These are phyloP conservation scores for Teunomyces aglyptinius DNA, from an alignment of 805 yeast genomes.

Conservation along the genomic window DNA sequence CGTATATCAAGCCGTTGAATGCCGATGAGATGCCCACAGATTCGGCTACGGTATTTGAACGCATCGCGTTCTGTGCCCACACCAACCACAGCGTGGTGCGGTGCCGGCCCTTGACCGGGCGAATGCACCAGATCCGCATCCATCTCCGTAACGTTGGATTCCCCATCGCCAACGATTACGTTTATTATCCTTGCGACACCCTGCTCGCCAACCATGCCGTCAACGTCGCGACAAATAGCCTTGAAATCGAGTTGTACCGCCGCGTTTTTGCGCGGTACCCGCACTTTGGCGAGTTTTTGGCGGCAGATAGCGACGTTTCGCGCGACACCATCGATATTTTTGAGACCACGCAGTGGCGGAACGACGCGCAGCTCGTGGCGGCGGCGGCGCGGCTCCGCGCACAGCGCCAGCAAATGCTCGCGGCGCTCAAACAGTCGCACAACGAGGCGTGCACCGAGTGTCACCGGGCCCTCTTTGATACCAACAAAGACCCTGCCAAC, in stretches of 20 bases:
- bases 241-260: slow-evolving; percentile 25
- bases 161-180: slow-evolving; percentile 81
- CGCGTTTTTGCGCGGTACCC: slow-evolving; percentile 17
- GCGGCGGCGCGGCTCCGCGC: slow-evolving; percentile 13
- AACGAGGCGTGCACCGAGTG: slow-evolving; percentile 33
- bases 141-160: slow-evolving; percentile 48
- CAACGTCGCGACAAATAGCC: slow-evolving; percentile 15
- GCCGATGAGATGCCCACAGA: slow-evolving; percentile 20
- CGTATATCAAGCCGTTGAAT: slow-evolving; percentile 28
- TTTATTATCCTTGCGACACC: slow-evolving; percentile 23
- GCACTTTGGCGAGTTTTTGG: slow-evolving; percentile 9
- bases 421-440: slow-evolving; percentile 23
- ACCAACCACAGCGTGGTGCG: slow-evolving; percentile 42
- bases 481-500: slow-evolving; percentile 25
- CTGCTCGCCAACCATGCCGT: slow-evolving; percentile 10
- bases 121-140: slow-evolving; percentile 57
- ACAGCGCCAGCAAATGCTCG: slow-evolving; percentile 18
- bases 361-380: slow-evolving; percentile 8
- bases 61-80: slow-evolving; percentile 25
- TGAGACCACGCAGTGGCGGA: slow-evolving; percentile 12
- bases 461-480: slow-evolving; percentile 26
- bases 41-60: slow-evolving; percentile 33
- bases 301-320: slow-evolving; percentile 9
- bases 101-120: slow-evolving; percentile 52
- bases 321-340: slow-evolving; percentile 13